Conservation (phyloP, 2,329 filamentous ascomycete genomes). For the Didymella pinodella region DNA sequence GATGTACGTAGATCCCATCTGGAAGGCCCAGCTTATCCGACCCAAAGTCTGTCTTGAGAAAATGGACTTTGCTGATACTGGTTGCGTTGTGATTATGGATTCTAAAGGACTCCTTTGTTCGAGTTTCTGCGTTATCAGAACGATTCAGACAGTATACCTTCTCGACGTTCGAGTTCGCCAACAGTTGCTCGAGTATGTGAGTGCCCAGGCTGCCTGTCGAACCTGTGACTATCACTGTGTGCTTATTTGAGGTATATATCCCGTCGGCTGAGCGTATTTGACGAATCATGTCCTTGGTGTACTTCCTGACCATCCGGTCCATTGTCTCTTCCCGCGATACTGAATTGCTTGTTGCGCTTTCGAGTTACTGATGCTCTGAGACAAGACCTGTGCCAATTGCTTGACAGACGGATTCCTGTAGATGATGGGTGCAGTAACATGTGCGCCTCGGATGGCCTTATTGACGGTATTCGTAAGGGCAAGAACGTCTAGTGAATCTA, state of each 20-base stretch:
- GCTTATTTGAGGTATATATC: neutral
- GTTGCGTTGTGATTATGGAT: slow-evolving; percentile 4
- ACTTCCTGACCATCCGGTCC: slow-evolving; percentile 10
- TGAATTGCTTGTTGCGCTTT: neutral
- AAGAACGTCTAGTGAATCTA: slow-evolving; percentile 30
- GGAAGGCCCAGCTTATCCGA: slow-evolving; percentile 51
- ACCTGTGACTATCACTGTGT: slow-evolving; percentile 34
- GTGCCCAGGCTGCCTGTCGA: slow-evolving; percentile 37
- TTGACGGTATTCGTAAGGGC: slow-evolving; percentile 23
- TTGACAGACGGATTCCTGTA: slow-evolving; percentile 15
- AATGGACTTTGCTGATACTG: slow-evolving; percentile 17
- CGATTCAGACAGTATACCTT: slow-evolving; percentile 35
- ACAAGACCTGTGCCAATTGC: slow-evolving; percentile 5
- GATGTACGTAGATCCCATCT: slow-evolving; percentile 22
- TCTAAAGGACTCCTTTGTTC: slow-evolving; percentile 19
- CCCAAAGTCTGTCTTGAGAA: slow-evolving; percentile 22
- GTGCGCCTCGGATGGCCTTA: slow-evolving; percentile 15
- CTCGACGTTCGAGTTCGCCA: slow-evolving; percentile 22
- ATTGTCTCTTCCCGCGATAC: slow-evolving; percentile 7
- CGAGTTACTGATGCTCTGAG: neutral
- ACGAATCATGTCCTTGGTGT: slow-evolving; percentile 5
- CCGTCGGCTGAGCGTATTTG: neutral
- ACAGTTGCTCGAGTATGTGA: slow-evolving; percentile 32
- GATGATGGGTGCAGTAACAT: slow-evolving; percentile 4
- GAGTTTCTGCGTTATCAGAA: slow-evolving; percentile 23